Evolutionary conservation across 306 rosid species (phyloP).

Genomic region (Cicer bijugum): DNA sequence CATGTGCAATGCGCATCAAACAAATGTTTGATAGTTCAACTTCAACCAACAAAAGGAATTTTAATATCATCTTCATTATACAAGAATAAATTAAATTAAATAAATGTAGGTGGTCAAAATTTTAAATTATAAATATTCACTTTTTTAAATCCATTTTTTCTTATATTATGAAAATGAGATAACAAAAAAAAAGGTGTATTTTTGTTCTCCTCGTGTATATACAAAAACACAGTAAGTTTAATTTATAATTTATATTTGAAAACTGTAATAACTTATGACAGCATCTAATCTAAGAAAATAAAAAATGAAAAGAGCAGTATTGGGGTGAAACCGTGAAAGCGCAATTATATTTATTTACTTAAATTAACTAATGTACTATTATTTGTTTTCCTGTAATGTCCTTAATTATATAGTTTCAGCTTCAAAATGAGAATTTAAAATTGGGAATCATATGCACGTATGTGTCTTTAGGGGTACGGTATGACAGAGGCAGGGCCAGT

Average conservation of each 20-base stretch:
- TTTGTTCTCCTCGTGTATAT: neutral
- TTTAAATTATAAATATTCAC: no score
- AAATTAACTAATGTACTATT: neutral
- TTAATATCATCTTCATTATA: no score
- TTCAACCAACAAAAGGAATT: neutral
- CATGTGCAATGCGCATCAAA: neutral
- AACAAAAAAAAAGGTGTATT: neutral
- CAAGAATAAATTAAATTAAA: no score
- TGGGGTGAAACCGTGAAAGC: no score
- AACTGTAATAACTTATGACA: no score
- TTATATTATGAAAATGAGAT: no score
- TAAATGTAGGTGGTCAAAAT: no score
- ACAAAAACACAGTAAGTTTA: neutral
- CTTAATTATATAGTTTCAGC: neutral
- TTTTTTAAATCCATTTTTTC: no score
- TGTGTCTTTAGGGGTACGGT: constrained; percentile 69
- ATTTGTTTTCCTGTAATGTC: neutral
- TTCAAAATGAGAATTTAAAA: neutral
- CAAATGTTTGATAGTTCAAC: neutral
- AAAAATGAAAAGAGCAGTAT: no score
- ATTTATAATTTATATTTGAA: neutral
- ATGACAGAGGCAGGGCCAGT: constrained; percentile 99
- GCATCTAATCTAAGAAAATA: no score
- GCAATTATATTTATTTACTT: neutral
- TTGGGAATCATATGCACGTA: neutral